Percentiles rank a stretch among this genome's conserved stretches.
phyloP scores from a whole-genome alignment of 768 basidiomycete species.

The Tricholoma sp. region DNA sequence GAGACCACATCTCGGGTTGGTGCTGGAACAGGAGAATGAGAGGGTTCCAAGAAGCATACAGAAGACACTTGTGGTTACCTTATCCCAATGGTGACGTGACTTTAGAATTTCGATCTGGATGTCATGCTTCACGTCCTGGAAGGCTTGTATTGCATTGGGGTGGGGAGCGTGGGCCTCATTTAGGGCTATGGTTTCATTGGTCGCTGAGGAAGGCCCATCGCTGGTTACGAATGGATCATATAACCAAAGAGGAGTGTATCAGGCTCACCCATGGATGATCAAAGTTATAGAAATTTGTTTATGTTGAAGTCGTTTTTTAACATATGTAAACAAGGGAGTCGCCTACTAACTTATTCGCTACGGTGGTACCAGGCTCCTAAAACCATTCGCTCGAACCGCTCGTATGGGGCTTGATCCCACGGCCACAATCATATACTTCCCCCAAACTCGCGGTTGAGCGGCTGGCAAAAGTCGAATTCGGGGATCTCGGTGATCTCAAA shows the following conservation, averaged over 20 bases:
- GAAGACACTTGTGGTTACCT: conserved; percentile 7
- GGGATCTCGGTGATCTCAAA: no score
- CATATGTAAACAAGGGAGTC: no score
- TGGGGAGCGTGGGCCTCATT: conserved; percentile 58
- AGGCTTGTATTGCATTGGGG: conserved; percentile 59
- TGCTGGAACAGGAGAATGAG: conserved; percentile 28
- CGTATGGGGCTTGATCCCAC: no score
- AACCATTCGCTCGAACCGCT: no score
- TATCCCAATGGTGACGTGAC: conserved; percentile 67
- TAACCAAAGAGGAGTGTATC: background rate
- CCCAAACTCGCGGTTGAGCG: no score
- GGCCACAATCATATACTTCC: no score
- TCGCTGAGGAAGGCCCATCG: conserved; percentile 32
- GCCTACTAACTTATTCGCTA: no score
- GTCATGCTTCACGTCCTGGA: conserved; percentile 42
- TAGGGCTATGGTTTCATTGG: conserved; percentile 49
- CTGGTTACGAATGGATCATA: background rate
- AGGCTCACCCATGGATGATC: background rate
- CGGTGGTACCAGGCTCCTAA: no score
- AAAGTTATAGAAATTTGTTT: no score
- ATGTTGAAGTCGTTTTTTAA: no score
- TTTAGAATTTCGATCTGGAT: conserved; percentile 66
- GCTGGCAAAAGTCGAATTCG: no score
- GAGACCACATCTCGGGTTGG: conserved; percentile 67
- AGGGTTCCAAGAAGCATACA: background rate